A percentile compares a stretch with the other conserved stretches of the same genome.
Evolutionary conservation across 768 basidiomycete species (phyloP).

Genomic region (Boletus pseudopeckii): DNA sequence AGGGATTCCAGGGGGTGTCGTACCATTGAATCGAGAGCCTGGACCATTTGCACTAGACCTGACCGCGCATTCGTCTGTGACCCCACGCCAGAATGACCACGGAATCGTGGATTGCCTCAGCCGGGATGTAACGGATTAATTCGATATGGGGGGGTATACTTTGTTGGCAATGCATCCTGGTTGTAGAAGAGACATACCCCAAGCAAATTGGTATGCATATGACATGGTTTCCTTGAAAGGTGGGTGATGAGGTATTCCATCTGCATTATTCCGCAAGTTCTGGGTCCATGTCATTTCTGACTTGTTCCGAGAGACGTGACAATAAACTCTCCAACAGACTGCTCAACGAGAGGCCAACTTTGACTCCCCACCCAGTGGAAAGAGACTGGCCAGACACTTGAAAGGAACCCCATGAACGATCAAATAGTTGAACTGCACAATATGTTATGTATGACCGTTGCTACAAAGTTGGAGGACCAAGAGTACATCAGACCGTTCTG

Average conservation of each 20-base stretch:
- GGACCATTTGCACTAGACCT: not conserved
- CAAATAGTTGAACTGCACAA: not conserved
- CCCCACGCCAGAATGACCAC: too few relatives aligned
- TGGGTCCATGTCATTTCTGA: too few relatives aligned
- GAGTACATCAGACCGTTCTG: not conserved
- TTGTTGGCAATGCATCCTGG: not conserved
- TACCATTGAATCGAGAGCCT: not conserved
- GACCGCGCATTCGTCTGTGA: not conserved
- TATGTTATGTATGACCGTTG: conserved; percentile 6
- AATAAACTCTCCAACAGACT: too few relatives aligned
- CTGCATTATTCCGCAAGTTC: too few relatives aligned
- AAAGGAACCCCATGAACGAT: not conserved
- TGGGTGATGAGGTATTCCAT: too few relatives aligned
- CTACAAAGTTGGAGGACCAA: conserved; percentile 12
- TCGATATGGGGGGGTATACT: not conserved
- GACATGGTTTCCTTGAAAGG: too few relatives aligned
- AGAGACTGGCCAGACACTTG: not conserved
- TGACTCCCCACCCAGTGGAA: too few relatives aligned
- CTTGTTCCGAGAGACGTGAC: too few relatives aligned
- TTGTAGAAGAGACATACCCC: not conserved
- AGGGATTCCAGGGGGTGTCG: not conserved
- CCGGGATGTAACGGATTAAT: too few relatives aligned
- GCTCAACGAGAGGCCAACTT: too few relatives aligned
- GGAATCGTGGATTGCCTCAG: not conserved
- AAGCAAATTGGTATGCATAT: not conserved